Percentiles rank a stretch among this genome's conserved stretches.
phyloP scores from a whole-genome alignment of 1,284 basidiomycete genomes.

The Pseudozyma sp. region DNA sequence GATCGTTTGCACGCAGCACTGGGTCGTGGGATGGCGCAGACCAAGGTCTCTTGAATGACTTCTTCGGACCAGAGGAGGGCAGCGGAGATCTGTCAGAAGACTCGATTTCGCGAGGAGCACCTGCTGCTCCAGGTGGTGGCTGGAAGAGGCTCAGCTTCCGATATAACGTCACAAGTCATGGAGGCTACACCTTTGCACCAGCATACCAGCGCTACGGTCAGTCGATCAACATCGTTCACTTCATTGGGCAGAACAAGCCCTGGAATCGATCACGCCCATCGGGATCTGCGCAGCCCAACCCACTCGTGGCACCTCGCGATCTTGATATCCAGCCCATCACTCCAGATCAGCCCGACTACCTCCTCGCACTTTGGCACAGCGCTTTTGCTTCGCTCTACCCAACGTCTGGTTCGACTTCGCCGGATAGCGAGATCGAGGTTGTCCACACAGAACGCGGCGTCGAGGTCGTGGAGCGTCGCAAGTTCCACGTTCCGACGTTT shows the following conservation, averaged over 20 bases:
- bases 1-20: constrained; percentile 77
- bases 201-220: constrained; percentile 92
- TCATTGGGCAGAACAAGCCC: constrained; percentile 93
- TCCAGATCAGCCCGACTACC: constrained; percentile 74
- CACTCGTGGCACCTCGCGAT: constrained; percentile 54
- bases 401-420: constrained; percentile 66
- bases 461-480: constrained; percentile 69
- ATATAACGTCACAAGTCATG: constrained; percentile 97
- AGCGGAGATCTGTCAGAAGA: background rate
- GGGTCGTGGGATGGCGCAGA: constrained; percentile 97
- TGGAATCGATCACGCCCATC: constrained; percentile 74
- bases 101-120: background rate
- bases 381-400: constrained; percentile 90
- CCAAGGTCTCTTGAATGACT: constrained; percentile 95
- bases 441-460: constrained; percentile 57
- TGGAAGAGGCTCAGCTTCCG: constrained; percentile 86
- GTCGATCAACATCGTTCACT: constrained; percentile 89
- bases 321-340: constrained; percentile 68
- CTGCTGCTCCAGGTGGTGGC: constrained; percentile 73
- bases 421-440: constrained; percentile 52
- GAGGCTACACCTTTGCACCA: constrained; percentile 95
- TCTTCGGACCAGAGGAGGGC: constrained; percentile 74
- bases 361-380: constrained; percentile 89
- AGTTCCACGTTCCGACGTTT: constrained; percentile 79
- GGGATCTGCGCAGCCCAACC: constrained; percentile 59